Evolutionary conservation across 2,329 filamentous ascomycete genomes (phyloP).

Genomic region (Fusarium sp.): DNA sequence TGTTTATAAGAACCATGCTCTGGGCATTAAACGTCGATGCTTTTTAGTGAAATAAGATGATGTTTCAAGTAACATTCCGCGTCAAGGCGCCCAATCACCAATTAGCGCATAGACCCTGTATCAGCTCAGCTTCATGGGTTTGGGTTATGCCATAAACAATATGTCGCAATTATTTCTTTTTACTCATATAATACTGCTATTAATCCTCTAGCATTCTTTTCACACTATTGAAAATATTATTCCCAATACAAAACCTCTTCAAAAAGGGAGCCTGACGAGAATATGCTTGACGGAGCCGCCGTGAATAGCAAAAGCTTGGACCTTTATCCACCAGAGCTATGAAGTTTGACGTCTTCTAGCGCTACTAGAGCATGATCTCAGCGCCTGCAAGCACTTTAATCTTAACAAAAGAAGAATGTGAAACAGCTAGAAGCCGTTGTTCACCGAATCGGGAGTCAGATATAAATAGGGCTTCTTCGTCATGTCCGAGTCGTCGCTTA

Average conservation of each 20-base stretch:
- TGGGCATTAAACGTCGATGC: background rate
- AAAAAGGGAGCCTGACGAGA: background rate
- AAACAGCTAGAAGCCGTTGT: background rate
- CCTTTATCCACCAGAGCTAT: background rate
- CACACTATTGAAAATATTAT: background rate
- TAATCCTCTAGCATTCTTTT: background rate
- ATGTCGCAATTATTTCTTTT: background rate
- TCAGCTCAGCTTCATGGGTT: background rate
- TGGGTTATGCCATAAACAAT: background rate
- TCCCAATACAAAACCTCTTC: background rate
- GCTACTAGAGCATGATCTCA: background rate
- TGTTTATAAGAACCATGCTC: background rate
- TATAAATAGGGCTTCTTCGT: background rate
- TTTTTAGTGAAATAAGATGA: slow-evolving; percentile 14
- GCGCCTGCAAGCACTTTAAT: slow-evolving; percentile 2
- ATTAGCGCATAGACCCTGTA: background rate
- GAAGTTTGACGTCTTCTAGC: background rate
- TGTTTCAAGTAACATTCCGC: slow-evolving; percentile 5
- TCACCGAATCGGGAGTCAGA: background rate
- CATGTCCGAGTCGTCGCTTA: background rate
- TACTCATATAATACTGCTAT: background rate
- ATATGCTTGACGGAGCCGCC: background rate
- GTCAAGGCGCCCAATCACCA: background rate
- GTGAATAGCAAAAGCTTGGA: background rate
- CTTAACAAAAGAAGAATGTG: background rate